These are phyloP conservation scores for Thymus quinquecostatus DNA, from an alignment of 257 asterid species.

Conservation along the genomic window DNA sequence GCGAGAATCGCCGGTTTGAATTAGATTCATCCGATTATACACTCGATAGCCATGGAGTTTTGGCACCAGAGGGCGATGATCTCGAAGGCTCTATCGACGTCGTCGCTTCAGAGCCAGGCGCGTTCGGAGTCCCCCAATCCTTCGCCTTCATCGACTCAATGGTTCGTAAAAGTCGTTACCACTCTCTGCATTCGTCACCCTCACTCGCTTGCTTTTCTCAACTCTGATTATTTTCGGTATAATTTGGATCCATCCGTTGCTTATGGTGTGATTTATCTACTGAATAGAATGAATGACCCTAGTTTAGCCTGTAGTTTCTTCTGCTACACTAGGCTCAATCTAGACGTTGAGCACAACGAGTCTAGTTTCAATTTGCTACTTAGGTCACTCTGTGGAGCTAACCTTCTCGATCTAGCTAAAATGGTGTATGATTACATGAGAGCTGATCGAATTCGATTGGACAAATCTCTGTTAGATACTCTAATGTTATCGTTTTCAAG, in stretches of 20 bases:
- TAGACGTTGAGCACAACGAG: slow-evolving; percentile 59
- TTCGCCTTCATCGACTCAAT: slow-evolving; percentile 51
- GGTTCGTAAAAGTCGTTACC: slow-evolving; percentile 88
- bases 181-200: slow-evolving; percentile 69
- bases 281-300: slow-evolving; percentile 58
- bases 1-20: not conserved
- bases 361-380: slow-evolving; percentile 58
- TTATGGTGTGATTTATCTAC: slow-evolving; percentile 62
- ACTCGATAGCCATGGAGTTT: slow-evolving; percentile 62
- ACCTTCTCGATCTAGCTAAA: slow-evolving; percentile 57
- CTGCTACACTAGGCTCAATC: slow-evolving; percentile 56
- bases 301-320: slow-evolving; percentile 74
- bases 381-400: slow-evolving; percentile 68
- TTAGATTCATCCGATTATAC: not conserved
- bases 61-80: slow-evolving; percentile 64
- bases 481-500: slow-evolving; percentile 55
- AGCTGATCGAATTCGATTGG: slow-evolving; percentile 58
- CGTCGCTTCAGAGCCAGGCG: slow-evolving; percentile 50
- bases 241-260: slow-evolving; percentile 66
- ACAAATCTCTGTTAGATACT: slow-evolving; percentile 44
- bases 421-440: slow-evolving; percentile 59
- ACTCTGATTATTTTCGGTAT: slow-evolving; percentile 66
- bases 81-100: slow-evolving; percentile 50
- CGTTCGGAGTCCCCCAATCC: slow-evolving; percentile 42
- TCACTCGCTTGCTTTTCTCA: slow-evolving; percentile 49